Evolutionary conservation across 371 early-diverging fungal genomes (phyloP).

Genomic region (Mortierella sp.): DNA sequence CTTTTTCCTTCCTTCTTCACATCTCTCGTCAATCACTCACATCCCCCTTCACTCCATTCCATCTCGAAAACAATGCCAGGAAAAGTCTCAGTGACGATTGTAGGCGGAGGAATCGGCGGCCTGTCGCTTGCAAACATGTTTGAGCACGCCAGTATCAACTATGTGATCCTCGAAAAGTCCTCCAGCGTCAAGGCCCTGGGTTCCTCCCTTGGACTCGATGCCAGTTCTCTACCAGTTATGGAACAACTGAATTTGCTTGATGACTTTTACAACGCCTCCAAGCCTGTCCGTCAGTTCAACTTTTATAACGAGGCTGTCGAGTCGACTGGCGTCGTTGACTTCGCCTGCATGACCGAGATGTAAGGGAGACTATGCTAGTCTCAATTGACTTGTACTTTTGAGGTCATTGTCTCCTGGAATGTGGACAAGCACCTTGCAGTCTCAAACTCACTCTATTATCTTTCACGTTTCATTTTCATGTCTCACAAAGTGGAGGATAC

Average conservation of each 20-base stretch:
- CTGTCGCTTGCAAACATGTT: constrained; percentile 54
- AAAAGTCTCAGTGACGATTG: constrained; percentile 37
- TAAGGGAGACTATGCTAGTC: constrained; percentile 8
- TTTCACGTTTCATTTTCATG: not conserved
- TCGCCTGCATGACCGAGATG: constrained; percentile 49
- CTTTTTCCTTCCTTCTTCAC: not conserved
- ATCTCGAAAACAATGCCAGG: not conserved
- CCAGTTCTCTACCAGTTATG: constrained; percentile 42
- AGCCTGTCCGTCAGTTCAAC: constrained; percentile 54
- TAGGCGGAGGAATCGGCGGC: constrained; percentile 55
- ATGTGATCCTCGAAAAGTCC: constrained; percentile 41
- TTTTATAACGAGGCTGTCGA: constrained; percentile 49
- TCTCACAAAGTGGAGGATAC: constrained; percentile 39
- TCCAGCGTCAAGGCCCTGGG: constrained; percentile 32
- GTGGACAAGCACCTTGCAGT: not conserved
- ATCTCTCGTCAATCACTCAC: not conserved
- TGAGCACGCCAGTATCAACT: constrained; percentile 44
- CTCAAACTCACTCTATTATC: not conserved
- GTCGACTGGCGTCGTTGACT: constrained; percentile 43
- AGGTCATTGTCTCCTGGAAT: too few relatives aligned
- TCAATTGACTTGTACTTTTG: not conserved
- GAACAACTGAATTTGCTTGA: constrained; percentile 49
- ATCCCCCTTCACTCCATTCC: not conserved
- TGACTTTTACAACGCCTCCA: constrained; percentile 43
- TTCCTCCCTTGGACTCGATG: constrained; percentile 46